Percentiles rank a stretch among this genome's conserved stretches.
Conservation (phyloP, 495 filamentous ascomycete species). For the Hypoxylon subgilvum region DNA sequence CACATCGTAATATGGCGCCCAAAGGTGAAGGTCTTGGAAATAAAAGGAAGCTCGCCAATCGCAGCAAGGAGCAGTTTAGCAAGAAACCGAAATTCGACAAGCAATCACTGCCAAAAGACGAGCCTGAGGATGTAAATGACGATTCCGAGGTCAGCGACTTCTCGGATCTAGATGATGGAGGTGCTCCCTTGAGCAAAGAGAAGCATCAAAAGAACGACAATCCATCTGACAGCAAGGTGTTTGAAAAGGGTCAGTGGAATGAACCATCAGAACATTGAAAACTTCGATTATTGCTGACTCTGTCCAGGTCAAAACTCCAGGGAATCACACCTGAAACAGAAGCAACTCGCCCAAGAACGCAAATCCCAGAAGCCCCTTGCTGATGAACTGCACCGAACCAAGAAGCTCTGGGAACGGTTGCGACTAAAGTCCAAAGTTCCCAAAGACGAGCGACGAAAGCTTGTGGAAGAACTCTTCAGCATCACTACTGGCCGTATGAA, state of each 20-base stretch:
- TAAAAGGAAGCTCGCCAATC: slow-evolving; percentile 51
- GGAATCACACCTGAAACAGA: slow-evolving; percentile 92
- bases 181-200: slow-evolving; percentile 28
- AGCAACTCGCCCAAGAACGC: slow-evolving; percentile 81
- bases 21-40: slow-evolving; percentile 32
- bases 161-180: slow-evolving; percentile 47
- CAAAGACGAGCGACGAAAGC: slow-evolving; percentile 78
- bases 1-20: too few species aligned
- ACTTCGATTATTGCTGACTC: slow-evolving; percentile 16
- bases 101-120: slow-evolving; percentile 30
- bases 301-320: slow-evolving; percentile 61
- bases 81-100: slow-evolving; percentile 59
- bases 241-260: slow-evolving; percentile 44
- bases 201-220: slow-evolving; percentile 23
- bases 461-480: slow-evolving; percentile 85
- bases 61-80: slow-evolving; percentile 43
- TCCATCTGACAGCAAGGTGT: slow-evolving; percentile 37
- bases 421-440: slow-evolving; percentile 90
- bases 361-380: slow-evolving; percentile 92
- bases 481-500: slow-evolving; percentile 89
- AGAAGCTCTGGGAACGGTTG: slow-evolving; percentile 95
- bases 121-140: slow-evolving; percentile 32
- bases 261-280: too few species aligned
- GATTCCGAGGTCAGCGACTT: slow-evolving; percentile 46
- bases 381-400: slow-evolving; percentile 83